Evolutionary conservation across 2,329 filamentous ascomycete genomes (phyloP).

Genomic region (Epicoccum nigrum): DNA sequence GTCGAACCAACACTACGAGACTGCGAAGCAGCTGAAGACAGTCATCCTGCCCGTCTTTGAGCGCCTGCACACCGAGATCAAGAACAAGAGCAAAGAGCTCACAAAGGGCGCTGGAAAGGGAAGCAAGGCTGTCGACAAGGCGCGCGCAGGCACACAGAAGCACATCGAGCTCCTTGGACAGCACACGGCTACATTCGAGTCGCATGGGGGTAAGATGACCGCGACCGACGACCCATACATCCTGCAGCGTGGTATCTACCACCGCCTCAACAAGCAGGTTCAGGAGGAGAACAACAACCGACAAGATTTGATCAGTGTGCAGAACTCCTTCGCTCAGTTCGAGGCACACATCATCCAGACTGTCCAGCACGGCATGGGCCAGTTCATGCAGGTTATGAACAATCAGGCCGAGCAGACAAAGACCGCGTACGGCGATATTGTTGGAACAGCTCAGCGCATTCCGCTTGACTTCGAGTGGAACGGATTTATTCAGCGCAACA

Average conservation of each 20-base stretch:
- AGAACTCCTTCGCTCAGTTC: slow-evolving; percentile 86
- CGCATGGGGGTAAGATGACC: slow-evolving; percentile 72
- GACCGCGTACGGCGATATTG: slow-evolving; percentile 82
- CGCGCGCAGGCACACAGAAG: slow-evolving; percentile 85
- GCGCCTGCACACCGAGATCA: slow-evolving; percentile 92
- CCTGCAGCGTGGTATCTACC: slow-evolving; percentile 76
- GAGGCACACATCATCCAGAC: slow-evolving; percentile 85
- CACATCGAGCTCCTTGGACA: slow-evolving; percentile 93
- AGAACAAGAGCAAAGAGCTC: slow-evolving; percentile 93
- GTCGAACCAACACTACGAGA: slow-evolving; percentile 87
- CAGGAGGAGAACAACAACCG: slow-evolving; percentile 95
- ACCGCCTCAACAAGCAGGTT: slow-evolving; percentile 89
- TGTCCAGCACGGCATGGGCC: slow-evolving; percentile 79
- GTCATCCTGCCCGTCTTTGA: slow-evolving; percentile 87
- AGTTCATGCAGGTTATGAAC: slow-evolving; percentile 80
- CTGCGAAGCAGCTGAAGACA: slow-evolving; percentile 86
- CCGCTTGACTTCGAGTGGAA: slow-evolving; percentile 91
- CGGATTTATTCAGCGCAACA: slow-evolving; percentile 75
- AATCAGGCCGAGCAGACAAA: slow-evolving; percentile 83
- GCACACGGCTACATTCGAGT: slow-evolving; percentile 80
- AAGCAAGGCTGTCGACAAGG: slow-evolving; percentile 90
- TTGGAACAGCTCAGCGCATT: slow-evolving; percentile 75
- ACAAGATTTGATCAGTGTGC: slow-evolving; percentile 89
- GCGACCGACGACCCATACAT: slow-evolving; percentile 87
- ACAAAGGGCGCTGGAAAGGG: slow-evolving; percentile 79